phyloP scores from a whole-genome alignment of 495 filamentous ascomycete genomes.

The Penicillium goetzii region DNA sequence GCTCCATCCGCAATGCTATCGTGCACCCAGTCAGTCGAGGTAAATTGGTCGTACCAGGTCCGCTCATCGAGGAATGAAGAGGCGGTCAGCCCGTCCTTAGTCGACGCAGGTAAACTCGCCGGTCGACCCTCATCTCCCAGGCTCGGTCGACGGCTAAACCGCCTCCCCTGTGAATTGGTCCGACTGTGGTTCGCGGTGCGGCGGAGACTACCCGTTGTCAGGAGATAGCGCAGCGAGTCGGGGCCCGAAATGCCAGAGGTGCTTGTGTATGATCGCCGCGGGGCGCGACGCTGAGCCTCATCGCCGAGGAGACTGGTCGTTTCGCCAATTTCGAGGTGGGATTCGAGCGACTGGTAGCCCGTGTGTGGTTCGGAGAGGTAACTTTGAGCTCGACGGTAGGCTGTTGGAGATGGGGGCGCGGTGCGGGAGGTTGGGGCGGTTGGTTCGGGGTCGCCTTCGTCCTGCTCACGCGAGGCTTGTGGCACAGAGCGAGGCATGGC shows the following conservation, averaged over 20 bases:
- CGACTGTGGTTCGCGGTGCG: conserved; percentile 66
- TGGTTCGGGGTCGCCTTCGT: conserved; percentile 22
- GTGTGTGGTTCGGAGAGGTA: conserved; percentile 44
- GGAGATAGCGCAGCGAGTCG: conserved; percentile 39
- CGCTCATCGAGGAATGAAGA: conserved; percentile 74
- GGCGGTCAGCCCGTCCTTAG: conserved; percentile 56
- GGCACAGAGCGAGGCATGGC: conserved; percentile 40
- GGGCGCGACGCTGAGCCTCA: conserved; percentile 26
- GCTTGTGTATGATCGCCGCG: conserved; percentile 47
- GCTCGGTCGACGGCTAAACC: conserved; percentile 53
- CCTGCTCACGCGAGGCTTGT: conserved; percentile 28
- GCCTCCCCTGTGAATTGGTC: conserved; percentile 61
- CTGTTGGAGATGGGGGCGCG: conserved; percentile 45
- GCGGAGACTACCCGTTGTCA: conserved; percentile 49
- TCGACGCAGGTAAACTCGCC: conserved; percentile 56
- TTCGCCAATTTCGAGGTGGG: conserved; percentile 41
- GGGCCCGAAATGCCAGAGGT: conserved; percentile 38
- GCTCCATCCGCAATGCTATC: conserved; percentile 95
- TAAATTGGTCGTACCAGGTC: conserved; percentile 99
- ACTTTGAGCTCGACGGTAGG: conserved; percentile 41
- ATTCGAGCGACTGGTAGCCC: conserved; percentile 42
- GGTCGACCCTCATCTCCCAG: conserved; percentile 37
- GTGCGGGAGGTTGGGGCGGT: conserved; percentile 30
- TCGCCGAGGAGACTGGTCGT: conserved; percentile 43
- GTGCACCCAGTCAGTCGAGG: conserved; percentile 97